phyloP scores from a whole-genome alignment of 2,329 filamentous ascomycete genomes.

The Stachybotrys chartarum region DNA sequence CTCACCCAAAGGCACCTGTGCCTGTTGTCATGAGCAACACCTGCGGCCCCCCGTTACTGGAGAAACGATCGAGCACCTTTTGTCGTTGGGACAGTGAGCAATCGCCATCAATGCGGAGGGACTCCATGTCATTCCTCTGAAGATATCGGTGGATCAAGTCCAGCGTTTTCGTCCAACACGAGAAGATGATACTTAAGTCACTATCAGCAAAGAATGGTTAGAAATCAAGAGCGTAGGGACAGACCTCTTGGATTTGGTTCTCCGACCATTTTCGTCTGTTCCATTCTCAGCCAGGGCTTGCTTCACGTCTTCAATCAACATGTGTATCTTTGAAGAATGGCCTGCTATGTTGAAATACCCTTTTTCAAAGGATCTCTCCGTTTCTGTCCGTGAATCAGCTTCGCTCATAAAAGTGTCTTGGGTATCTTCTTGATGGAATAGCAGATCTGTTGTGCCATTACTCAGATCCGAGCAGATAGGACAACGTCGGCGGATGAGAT shows the following conservation, averaged over 20 bases:
- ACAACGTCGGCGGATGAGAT: background rate
- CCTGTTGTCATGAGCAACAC: slow-evolving; percentile 47
- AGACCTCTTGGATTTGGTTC: background rate
- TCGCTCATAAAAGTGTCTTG: background rate
- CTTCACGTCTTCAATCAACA: slow-evolving; percentile 20
- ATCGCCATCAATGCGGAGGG: slow-evolving; percentile 36
- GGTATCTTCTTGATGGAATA: background rate
- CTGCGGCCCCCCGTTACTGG: slow-evolving; percentile 9
- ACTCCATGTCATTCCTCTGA: slow-evolving; percentile 13
- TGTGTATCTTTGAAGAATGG: slow-evolving; percentile 24
- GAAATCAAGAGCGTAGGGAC: background rate
- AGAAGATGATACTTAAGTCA: slow-evolving; percentile 19
- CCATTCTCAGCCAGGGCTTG: slow-evolving; percentile 3
- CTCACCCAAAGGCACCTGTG: slow-evolving; percentile 42
- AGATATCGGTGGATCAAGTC: slow-evolving; percentile 27
- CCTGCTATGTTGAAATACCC: slow-evolving; percentile 19
- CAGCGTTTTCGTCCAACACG: slow-evolving; percentile 36
- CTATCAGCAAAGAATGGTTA: background rate
- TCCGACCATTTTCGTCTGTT: slow-evolving; percentile 12
- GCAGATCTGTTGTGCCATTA: background rate
- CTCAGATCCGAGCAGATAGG: background rate
- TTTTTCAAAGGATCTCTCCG: background rate
- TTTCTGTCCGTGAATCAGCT: background rate
- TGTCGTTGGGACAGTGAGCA: slow-evolving; percentile 27
- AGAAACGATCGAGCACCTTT: slow-evolving; percentile 29